A percentile compares a stretch with the other conserved stretches of the same genome.
Conservation (phyloP, 2,329 filamentous ascomycete genomes). For the Anthostomella pinea region DNA sequence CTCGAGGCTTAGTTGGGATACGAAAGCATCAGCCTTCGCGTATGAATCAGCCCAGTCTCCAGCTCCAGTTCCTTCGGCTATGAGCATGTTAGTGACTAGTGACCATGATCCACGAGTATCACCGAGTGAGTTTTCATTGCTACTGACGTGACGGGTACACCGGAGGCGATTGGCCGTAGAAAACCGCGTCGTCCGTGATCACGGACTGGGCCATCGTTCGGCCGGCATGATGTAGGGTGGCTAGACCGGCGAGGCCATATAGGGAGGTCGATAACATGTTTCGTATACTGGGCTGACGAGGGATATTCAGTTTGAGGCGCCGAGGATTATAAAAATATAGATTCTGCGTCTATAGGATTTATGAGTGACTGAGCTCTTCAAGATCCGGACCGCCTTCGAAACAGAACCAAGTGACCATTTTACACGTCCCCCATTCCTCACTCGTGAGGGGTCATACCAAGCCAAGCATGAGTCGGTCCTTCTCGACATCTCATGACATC, state of each 20-base stretch:
- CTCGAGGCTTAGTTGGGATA: constrained; percentile 37
- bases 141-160: constrained; percentile 34
- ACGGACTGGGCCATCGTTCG: constrained; percentile 18
- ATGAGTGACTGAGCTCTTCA: too few relatives aligned
- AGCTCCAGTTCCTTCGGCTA: constrained; percentile 29
- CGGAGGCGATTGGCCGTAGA: constrained; percentile 37
- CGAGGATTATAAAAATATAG: too few relatives aligned
- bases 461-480: background rate
- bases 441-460: background rate
- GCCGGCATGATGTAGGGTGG: constrained; percentile 6
- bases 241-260: constrained; percentile 11
- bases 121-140: constrained; percentile 1
- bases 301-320: constrained; percentile 11
- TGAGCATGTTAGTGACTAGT: constrained; percentile 10
- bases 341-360: too few relatives aligned
- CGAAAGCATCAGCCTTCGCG: constrained; percentile 31
- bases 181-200: constrained; percentile 31
- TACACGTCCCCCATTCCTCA: background rate
- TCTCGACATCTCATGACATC: background rate
- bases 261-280: constrained; percentile 14
- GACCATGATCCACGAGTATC: background rate
- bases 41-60: constrained; percentile 38
- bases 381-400: too few relatives aligned
- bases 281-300: background rate
- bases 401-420: too few relatives aligned